These are phyloP conservation scores for Didymella glomerata DNA, from an alignment of 2,329 filamentous ascomycete genomes.

Conservation along the genomic window DNA sequence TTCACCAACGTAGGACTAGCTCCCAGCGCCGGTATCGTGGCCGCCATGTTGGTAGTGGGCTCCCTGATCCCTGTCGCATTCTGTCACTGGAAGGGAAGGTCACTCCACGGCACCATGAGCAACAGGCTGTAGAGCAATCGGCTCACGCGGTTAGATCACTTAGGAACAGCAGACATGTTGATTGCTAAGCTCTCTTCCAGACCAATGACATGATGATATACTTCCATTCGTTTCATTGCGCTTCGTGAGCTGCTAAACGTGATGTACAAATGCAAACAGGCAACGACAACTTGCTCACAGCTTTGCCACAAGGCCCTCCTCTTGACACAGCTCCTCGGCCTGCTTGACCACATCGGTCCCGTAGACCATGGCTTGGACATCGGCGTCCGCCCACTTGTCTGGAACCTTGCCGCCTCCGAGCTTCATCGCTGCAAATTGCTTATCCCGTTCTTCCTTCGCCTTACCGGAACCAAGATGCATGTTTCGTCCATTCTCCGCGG, in stretches of 20 bases:
- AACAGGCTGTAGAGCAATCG: slow-evolving; percentile 6
- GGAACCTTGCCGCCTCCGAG: slow-evolving; percentile 55
- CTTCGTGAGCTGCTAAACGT: not conserved
- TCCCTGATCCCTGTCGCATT: slow-evolving; percentile 36
- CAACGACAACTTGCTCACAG: not conserved
- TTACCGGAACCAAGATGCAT: slow-evolving; percentile 67
- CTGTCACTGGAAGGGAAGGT: slow-evolving; percentile 38
- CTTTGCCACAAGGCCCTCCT: slow-evolving; percentile 34
- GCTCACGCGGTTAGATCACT: not conserved
- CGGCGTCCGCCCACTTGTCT: slow-evolving; percentile 62
- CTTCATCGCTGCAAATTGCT: slow-evolving; percentile 61
- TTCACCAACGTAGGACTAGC: slow-evolving; percentile 48
- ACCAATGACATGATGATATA: not conserved
- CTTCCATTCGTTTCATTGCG: not conserved
- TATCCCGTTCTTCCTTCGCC: slow-evolving; percentile 67
- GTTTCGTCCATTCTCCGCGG: slow-evolving; percentile 62
- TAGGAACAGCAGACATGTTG: no score
- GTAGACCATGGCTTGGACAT: slow-evolving; percentile 60
- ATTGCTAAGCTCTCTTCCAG: not conserved
- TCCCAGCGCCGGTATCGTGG: slow-evolving; percentile 50
- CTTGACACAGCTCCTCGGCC: slow-evolving; percentile 56
- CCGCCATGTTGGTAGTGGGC: slow-evolving; percentile 42
- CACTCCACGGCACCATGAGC: slow-evolving; percentile 31
- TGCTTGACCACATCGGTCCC: slow-evolving; percentile 56
- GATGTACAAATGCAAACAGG: not conserved